Evolutionary conservation across 257 asterid species (phyloP).

Genomic region (Forsythia suspensa): DNA sequence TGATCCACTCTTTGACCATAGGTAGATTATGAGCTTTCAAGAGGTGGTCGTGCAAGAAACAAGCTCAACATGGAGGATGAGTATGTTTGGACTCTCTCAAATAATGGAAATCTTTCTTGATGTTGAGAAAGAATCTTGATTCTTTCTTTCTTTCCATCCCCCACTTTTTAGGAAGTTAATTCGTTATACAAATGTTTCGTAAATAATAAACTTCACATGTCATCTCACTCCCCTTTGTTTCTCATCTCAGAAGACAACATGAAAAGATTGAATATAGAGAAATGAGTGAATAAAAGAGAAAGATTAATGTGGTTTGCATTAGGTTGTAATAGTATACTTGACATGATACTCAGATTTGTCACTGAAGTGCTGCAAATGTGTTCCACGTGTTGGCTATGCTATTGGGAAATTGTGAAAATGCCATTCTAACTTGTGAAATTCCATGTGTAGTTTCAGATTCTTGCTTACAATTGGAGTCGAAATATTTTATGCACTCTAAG

Average conservation of each 20-base stretch:
- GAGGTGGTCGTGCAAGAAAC: constrained; percentile 62
- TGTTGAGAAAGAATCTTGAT: background rate
- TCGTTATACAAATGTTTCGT: background rate
- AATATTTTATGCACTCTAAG: constrained; percentile 20
- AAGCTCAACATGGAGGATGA: constrained; percentile 75
- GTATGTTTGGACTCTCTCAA: constrained; percentile 50
- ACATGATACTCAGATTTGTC: constrained; percentile 10
- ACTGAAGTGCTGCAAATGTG: constrained; percentile 6
- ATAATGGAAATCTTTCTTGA: background rate
- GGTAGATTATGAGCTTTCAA: constrained; percentile 80
- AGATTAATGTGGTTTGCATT: constrained; percentile 9
- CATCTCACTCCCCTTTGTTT: background rate
- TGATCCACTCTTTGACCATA: constrained; percentile 33
- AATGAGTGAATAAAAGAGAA: constrained; percentile 3
- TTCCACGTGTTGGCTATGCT: constrained; percentile 8
- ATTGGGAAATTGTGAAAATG: constrained; percentile 4
- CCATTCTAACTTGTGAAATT: constrained; percentile 12
- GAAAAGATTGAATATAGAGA: background rate
- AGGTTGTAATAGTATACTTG: background rate
- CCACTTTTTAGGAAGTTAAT: background rate
- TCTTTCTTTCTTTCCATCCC: background rate
- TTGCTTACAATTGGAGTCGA: constrained; percentile 17
- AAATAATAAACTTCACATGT: constrained; percentile 14
- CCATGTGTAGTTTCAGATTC: constrained; percentile 16
- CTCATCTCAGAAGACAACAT: constrained; percentile 6